A percentile compares a stretch with the other conserved stretches of the same genome.
phyloP scores from a whole-genome alignment of 805 yeast genomes.

The Candida sonorensis region DNA sequence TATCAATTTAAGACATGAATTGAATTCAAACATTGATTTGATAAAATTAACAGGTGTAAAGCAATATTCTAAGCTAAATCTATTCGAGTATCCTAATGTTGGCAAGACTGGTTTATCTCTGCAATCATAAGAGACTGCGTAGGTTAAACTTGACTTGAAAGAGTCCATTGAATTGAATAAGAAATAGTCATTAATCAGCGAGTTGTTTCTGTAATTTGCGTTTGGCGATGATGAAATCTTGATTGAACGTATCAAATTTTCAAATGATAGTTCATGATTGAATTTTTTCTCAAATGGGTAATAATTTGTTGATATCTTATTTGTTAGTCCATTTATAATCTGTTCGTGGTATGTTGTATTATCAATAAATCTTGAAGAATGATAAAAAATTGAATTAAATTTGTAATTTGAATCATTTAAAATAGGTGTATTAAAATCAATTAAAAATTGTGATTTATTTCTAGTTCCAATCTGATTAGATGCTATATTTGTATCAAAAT shows the following conservation, averaged over 20 bases:
- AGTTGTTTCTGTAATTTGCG: conserved; percentile 20
- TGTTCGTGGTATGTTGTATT: conserved; percentile 41
- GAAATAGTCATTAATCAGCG: conserved; percentile 26
- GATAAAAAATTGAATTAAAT: conserved; percentile 32
- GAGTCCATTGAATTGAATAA: conserved; percentile 37
- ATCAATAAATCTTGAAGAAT: conserved; percentile 41
- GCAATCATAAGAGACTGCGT: conserved; percentile 36
- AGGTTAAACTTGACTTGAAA: conserved; percentile 37
- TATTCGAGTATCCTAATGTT: conserved; percentile 31
- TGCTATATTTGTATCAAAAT: conserved; percentile 37
- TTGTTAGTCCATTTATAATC: conserved; percentile 34
- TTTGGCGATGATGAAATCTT: conserved; percentile 15
- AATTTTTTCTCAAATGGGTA: conserved; percentile 21
- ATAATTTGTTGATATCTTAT: conserved; percentile 32
- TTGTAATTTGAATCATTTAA: conserved; percentile 33
- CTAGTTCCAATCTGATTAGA: conserved; percentile 39
- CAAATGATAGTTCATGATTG: conserved; percentile 44
- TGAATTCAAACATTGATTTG: conserved; percentile 36
- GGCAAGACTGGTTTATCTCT: conserved; percentile 40
- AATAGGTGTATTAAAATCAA: conserved; percentile 42
- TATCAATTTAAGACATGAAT: conserved; percentile 24
- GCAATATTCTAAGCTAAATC: conserved; percentile 22
- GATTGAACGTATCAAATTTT: conserved; percentile 37
- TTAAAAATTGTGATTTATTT: conserved; percentile 42
- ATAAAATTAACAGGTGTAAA: conserved; percentile 26